Percentiles rank a stretch among this genome's conserved stretches.
Conservation (phyloP, 2,329 filamentous ascomycete genomes). For the Xylaria hypoxylon region DNA sequence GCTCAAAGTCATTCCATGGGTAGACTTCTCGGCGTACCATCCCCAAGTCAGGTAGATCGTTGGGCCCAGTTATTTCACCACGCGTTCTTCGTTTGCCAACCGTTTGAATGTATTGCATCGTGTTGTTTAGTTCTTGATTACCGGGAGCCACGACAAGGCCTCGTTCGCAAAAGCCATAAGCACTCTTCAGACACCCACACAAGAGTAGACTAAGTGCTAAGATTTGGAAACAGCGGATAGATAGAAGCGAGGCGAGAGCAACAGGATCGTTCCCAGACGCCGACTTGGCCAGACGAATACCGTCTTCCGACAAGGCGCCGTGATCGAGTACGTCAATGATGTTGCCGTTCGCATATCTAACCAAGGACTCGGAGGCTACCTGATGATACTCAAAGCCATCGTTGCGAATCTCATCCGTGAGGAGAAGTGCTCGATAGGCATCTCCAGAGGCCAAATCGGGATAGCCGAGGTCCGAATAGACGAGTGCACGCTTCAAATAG, state of each 20-base stretch:
- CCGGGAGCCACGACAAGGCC: slow-evolving; percentile 67
- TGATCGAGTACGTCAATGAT: slow-evolving; percentile 61
- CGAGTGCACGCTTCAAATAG: slow-evolving; percentile 75
- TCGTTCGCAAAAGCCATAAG: slow-evolving; percentile 72
- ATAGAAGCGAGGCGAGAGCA: slow-evolving; percentile 61
- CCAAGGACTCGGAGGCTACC: slow-evolving; percentile 66
- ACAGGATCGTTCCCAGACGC: slow-evolving; percentile 51
- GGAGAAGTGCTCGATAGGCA: slow-evolving; percentile 88
- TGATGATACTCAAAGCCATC: slow-evolving; percentile 88
- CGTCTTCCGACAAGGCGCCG: slow-evolving; percentile 54
- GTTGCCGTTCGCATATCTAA: slow-evolving; percentile 53
- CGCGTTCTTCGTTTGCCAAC: slow-evolving; percentile 64
- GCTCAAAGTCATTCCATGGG: slow-evolving; percentile 75
- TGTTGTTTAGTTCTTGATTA: slow-evolving; percentile 67
- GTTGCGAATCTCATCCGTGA: slow-evolving; percentile 83
- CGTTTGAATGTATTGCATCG: slow-evolving; percentile 65
- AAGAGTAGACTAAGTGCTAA: slow-evolving; percentile 69
- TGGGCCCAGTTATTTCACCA: slow-evolving; percentile 59
- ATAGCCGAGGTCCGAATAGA: slow-evolving; percentile 82
- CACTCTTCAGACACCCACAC: slow-evolving; percentile 76
- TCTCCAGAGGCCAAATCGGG: slow-evolving; percentile 91
- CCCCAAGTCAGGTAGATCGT: slow-evolving; percentile 75
- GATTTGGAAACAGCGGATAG: slow-evolving; percentile 70
- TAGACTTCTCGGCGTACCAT: slow-evolving; percentile 77
- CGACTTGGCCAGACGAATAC: slow-evolving; percentile 50